Evolutionary conservation across 805 yeast genomes (phyloP), one percentile per base, ranked within the genome.

Genomic region (Ogataea saltuana): DNA sequence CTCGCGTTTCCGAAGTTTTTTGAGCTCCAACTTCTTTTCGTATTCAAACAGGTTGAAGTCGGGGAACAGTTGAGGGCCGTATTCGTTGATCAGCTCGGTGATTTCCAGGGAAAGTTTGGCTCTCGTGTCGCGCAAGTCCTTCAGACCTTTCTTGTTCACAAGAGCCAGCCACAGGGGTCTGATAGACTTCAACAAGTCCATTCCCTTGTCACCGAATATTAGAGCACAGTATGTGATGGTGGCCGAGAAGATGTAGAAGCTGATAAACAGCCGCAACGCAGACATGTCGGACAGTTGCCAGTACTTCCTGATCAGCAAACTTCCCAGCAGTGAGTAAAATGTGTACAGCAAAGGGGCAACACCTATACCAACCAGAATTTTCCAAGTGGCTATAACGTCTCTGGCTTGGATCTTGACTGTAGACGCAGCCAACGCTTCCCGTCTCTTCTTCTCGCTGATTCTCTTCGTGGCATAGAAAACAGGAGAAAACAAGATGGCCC

Each of bases 301-400:
- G 30, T 56, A 54, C 23, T 46, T 56, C 30, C 55, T 47, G 25
- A 64, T 65, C 38, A 67, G 51, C 47, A 58, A 65, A 20, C 74
- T 67, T 16, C 87, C 83, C 12, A 85, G 50, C 3, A 76, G 61
- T 0, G 97, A 88, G 66, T 93, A 93, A 44, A 85, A 70, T 27
- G 81, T 78, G 69, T 91, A 93, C 21, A 93, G 69, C 31, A 88
- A 62, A 2, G 99, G 99, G 0, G 97, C 95, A 41, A 88, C 68
- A 4, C 91, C 95, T 77, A 93, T 76, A 25, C 90, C 81, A 29
- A 91, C 88, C 50, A 93, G 71, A 35, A 93, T 83, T 65, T 93
- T 93, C 99, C 99, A 93, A 1, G 98, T 90, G 2, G 98, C 98
- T 46, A 93, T 78, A 19, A 93, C 97, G 64, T 93, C 99, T 44